Conservation (phyloP, 805 yeast genomes). For the Soucietia sequanensis region DNA sequence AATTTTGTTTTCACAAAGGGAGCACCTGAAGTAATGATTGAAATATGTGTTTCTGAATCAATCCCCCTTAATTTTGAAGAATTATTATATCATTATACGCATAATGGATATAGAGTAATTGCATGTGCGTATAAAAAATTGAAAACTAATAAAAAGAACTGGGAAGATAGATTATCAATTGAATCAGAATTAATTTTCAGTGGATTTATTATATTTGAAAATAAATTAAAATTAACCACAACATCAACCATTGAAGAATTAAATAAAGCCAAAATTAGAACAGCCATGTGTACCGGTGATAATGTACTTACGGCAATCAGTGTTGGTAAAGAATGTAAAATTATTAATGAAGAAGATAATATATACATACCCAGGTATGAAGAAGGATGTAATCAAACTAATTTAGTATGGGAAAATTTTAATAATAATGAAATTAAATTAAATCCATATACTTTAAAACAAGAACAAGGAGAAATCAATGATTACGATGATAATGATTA, state of each 20-base stretch:
- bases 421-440: slow-evolving; percentile 54
- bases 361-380: slow-evolving; percentile 58
- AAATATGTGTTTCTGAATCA: slow-evolving; percentile 67
- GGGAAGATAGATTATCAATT: slow-evolving; percentile 56
- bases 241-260: slow-evolving; percentile 57
- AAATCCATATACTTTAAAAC: slow-evolving; percentile 60
- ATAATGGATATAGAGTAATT: slow-evolving; percentile 90
- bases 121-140: slow-evolving; percentile 78
- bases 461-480: slow-evolving; percentile 33
- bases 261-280: slow-evolving; percentile 68
- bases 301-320: slow-evolving; percentile 91
- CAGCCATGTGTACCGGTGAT: slow-evolving; percentile 98
- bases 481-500: too few species aligned
- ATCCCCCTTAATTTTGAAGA: slow-evolving; percentile 77
- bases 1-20: slow-evolving; percentile 77
- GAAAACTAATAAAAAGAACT: slow-evolving; percentile 10
- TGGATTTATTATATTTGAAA: slow-evolving; percentile 92
- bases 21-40: slow-evolving; percentile 91
- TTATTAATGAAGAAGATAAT: slow-evolving; percentile 44
- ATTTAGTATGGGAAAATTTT: slow-evolving; percentile 67
- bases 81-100: slow-evolving; percentile 80
- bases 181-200: slow-evolving; percentile 71
- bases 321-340: slow-evolving; percentile 82
- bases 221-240: slow-evolving; percentile 76
- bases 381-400: slow-evolving; percentile 36